Conservation (phyloP, 2,329 filamentous ascomycete genomes). For the Onygenales sp. region DNA sequence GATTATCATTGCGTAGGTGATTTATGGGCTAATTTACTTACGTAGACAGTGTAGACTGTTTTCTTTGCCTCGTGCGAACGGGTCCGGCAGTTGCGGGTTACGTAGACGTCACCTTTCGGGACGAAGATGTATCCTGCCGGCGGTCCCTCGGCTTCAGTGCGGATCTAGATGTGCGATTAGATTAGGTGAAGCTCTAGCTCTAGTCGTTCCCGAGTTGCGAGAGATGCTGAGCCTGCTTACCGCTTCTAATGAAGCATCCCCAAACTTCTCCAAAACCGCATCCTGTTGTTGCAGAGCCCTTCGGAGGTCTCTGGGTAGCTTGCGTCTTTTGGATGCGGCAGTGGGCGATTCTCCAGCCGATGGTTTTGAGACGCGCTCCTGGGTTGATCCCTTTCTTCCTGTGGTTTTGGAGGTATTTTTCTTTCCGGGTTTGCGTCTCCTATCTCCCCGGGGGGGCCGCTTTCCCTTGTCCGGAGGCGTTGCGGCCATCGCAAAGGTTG, state of each 20-base stretch:
- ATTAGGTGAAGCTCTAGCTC: too few relatives aligned
- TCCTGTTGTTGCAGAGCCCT: not conserved
- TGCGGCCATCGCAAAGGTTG: too few relatives aligned
- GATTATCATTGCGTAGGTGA: not conserved
- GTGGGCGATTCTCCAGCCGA: not conserved
- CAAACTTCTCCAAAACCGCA: not conserved
- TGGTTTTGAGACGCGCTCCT: not conserved
- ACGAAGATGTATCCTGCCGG: conserved; percentile 30
- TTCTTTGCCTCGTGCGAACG: conserved; percentile 23
- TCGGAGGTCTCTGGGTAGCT: not conserved
- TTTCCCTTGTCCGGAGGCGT: too few relatives aligned
- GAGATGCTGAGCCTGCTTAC: not conserved
- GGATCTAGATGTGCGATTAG: conserved; percentile 17
- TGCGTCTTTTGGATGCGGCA: too few relatives aligned
- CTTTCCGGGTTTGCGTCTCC: too few relatives aligned
- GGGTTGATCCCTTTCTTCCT: too few relatives aligned
- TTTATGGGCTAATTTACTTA: conserved; percentile 13
- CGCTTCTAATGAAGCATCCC: not conserved
- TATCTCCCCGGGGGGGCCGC: too few relatives aligned
- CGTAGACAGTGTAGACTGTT: conserved; percentile 29
- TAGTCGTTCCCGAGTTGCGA: too few relatives aligned
- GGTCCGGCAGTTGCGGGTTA: conserved; percentile 33
- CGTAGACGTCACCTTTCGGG: conserved; percentile 32
- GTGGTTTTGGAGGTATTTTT: too few relatives aligned
- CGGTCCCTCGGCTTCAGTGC: conserved; percentile 18